Evolutionary conservation across 2,329 filamentous ascomycete genomes (phyloP).

Genomic region (Annulohypoxylon truncatum): DNA sequence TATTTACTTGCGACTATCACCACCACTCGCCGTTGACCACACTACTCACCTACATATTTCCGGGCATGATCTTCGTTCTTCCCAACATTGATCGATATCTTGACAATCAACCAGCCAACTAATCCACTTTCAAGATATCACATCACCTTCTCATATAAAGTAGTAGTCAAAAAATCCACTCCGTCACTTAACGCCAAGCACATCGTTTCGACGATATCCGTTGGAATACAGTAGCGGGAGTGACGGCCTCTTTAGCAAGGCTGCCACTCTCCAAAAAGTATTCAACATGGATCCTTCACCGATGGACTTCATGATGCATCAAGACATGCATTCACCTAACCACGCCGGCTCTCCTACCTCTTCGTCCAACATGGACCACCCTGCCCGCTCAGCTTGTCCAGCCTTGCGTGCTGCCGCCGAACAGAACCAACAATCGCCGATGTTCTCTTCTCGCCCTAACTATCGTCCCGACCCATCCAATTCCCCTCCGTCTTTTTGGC

Average conservation of each 20-base stretch:
- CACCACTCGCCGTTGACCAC: neutral
- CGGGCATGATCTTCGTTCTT: constrained; percentile 14
- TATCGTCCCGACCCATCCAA: constrained; percentile 46
- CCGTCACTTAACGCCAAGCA: neutral
- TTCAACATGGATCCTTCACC: constrained; percentile 45
- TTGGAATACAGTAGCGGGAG: constrained; percentile 27
- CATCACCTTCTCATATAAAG: neutral
- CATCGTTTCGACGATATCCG: neutral
- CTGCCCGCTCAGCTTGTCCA: constrained; percentile 45
- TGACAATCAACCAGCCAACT: neutral
- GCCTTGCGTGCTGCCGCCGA: constrained; percentile 47
- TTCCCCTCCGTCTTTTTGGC: constrained; percentile 24
- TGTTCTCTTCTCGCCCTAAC: constrained; percentile 33
- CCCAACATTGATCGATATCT: neutral
- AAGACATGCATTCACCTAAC: constrained; percentile 20
- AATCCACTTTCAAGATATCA: neutral
- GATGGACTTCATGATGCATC: constrained; percentile 48
- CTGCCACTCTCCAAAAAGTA: constrained; percentile 36
- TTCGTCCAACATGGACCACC: constrained; percentile 33
- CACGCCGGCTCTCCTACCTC: constrained; percentile 30
- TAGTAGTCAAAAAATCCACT: neutral
- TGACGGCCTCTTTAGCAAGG: constrained; percentile 33
- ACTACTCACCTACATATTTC: neutral
- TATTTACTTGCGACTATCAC: constrained; percentile 5
- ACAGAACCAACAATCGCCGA: constrained; percentile 39